phyloP scores from a whole-genome alignment of 75 land plant genomes.

The Selaginella tamariscina region DNA sequence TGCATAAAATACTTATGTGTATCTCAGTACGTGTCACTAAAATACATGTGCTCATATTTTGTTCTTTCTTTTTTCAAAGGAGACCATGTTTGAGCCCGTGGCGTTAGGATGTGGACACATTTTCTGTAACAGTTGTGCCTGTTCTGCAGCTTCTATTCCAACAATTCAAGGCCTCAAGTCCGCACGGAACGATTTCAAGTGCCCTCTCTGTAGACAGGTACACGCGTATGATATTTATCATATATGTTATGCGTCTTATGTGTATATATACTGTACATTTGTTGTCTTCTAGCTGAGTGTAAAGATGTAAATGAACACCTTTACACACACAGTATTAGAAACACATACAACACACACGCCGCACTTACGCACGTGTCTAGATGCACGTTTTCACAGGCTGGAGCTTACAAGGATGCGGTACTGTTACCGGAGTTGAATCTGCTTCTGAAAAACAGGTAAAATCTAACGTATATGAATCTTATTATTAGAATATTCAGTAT shows the following conservation, averaged over 20 bases:
- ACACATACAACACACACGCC: too few species aligned
- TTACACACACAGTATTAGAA: too few species aligned
- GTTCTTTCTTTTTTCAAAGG: neutral
- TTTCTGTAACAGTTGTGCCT: conserved; percentile 5
- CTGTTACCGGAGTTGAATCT: neutral
- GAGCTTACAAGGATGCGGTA: neutral
- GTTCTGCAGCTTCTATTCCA: conserved; percentile 10
- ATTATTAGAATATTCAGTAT: too few species aligned
- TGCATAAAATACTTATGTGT: too few species aligned
- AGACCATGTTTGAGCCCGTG: conserved; percentile 4
- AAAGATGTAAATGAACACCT: too few species aligned
- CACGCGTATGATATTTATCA: too few species aligned
- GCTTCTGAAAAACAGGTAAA: neutral
- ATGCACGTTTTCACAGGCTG: too few species aligned
- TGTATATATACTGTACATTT: too few species aligned
- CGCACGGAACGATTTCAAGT: neutral
- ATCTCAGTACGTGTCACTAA: neutral
- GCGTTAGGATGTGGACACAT: conserved; percentile 6
- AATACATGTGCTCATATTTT: neutral
- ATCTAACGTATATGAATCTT: neutral
- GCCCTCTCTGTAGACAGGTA: conserved; percentile 5
- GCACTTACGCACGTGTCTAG: too few species aligned
- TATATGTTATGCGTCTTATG: too few species aligned
- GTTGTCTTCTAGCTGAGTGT: too few species aligned
- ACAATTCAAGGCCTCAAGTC: conserved; percentile 7